Conservation (phyloP, 345 rosid genomes). For the Euphorbia lathyris region DNA sequence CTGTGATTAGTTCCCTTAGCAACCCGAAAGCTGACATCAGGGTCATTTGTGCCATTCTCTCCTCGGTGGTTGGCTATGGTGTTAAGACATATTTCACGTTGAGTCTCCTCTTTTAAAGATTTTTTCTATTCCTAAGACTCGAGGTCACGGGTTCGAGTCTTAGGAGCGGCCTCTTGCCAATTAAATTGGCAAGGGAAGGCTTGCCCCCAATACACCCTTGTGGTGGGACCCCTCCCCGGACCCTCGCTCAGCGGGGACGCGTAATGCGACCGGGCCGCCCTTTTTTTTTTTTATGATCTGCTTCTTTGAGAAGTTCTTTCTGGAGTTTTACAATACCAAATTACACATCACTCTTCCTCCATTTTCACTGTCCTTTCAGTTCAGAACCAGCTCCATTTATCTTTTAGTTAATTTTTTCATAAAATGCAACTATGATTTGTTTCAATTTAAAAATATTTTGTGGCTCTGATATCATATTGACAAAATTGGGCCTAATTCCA, state of each 20-base stretch:
- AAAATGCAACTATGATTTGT: neutral
- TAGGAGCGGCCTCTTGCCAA: too few species aligned
- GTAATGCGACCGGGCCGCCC: too few species aligned
- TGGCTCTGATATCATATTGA: too few species aligned
- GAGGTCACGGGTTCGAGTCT: too few species aligned
- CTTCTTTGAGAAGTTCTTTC: neutral
- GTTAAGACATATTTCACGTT: conserved; percentile 30
- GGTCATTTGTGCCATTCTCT: conserved; percentile 21
- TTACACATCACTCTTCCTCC: neutral
- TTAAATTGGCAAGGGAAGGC: too few species aligned
- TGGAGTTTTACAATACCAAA: neutral
- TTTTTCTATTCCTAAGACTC: too few species aligned
- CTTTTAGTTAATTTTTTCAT: neutral
- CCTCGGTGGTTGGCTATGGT: conserved; percentile 21
- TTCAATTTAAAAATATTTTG: neutral
- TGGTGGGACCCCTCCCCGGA: too few species aligned
- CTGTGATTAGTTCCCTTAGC: conserved; percentile 17
- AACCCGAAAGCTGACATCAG: conserved; percentile 16
- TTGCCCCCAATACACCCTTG: too few species aligned
- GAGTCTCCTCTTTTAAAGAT: conserved; percentile 10
- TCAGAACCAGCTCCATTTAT: neutral
- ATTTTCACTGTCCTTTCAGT: neutral
- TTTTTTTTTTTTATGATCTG: too few species aligned
- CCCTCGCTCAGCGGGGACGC: too few species aligned
- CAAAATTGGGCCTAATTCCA: too few species aligned